A percentile compares a stretch with the other conserved stretches of the same genome.
These are phyloP conservation scores for Byssoonygena ceratinophila DNA, from an alignment of 2,329 filamentous ascomycete species.

Conservation along the genomic window DNA sequence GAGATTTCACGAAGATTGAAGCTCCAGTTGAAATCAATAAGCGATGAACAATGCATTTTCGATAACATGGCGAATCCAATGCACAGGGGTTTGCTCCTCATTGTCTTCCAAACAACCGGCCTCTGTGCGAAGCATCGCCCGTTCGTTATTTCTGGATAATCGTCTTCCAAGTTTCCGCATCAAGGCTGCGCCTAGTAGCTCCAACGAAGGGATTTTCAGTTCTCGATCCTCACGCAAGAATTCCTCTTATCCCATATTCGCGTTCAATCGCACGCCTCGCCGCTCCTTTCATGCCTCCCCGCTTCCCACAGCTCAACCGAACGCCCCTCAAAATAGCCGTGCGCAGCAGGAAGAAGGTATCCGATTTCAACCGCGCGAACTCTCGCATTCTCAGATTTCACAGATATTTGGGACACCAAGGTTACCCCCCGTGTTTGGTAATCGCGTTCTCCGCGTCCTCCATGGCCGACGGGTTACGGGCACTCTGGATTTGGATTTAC, in stretches of 20 bases:
- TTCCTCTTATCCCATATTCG: neutral
- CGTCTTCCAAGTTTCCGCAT: neutral
- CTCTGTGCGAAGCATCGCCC: neutral
- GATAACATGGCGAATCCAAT: constrained; percentile 34
- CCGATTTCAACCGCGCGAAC: constrained; percentile 23
- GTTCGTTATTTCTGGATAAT: constrained; percentile 5
- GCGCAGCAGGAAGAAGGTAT: constrained; percentile 22
- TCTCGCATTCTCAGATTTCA: constrained; percentile 20
- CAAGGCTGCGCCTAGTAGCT: neutral
- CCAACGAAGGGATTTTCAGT: neutral
- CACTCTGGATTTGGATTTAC: constrained; percentile 37
- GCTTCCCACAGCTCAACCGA: neutral
- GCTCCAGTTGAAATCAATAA: neutral
- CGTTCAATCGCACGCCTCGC: neutral
- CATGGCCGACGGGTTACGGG: constrained; percentile 37
- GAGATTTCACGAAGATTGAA: neutral
- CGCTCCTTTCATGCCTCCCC: constrained; percentile 11
- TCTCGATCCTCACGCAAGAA: neutral
- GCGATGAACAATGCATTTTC: constrained; percentile 36
- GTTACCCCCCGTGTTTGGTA: constrained; percentile 26
- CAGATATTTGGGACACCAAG: constrained; percentile 28
- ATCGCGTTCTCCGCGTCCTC: constrained; percentile 31
- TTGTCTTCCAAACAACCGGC: constrained; percentile 15
- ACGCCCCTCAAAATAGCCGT: constrained; percentile 3
- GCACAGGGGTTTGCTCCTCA: constrained; percentile 27